These are phyloP conservation scores for Marvania coccoides DNA, from an alignment of 139 green algal genomes.

Conservation along the genomic window DNA sequence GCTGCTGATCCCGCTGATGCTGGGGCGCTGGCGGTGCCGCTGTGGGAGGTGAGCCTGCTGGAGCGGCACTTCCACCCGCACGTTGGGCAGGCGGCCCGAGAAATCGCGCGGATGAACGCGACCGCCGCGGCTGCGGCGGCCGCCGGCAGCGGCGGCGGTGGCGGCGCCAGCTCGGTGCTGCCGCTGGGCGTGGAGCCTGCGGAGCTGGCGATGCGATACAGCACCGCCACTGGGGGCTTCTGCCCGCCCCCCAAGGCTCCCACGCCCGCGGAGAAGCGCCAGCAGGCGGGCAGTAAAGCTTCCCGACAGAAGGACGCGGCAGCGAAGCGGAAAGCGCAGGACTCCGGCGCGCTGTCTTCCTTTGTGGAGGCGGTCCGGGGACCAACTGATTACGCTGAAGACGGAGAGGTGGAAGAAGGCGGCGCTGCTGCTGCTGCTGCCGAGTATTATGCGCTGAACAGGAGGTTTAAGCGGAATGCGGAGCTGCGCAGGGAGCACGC, in stretches of 20 bases:
- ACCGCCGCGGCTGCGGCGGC: neutral
- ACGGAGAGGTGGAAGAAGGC: neutral
- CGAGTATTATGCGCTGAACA: neutral
- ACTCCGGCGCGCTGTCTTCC: neutral
- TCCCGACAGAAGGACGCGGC: neutral
- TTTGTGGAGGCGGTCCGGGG: neutral
- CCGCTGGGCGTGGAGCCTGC: neutral
- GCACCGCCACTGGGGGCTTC: constrained; percentile 32
- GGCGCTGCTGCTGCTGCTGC: neutral
- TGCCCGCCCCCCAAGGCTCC: constrained; percentile 34
- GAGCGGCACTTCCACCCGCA: constrained; percentile 31
- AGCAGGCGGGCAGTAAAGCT: neutral
- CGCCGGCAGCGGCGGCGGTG: neutral
- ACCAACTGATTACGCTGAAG: neutral
- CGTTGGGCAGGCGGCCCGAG: constrained; percentile 2
- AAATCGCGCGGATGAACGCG: neutral
- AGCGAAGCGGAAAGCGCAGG: neutral
- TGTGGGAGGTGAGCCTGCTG: constrained; percentile 46
- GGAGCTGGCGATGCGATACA: constrained; percentile 39
- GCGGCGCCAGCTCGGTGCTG: neutral
- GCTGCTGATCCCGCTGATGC: constrained; percentile 6
- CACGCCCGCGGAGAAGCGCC: neutral
- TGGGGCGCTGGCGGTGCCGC: constrained; percentile 15
- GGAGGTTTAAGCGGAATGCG: constrained; percentile 6
- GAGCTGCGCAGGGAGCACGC: constrained; percentile 21